A percentile compares a stretch with the other conserved stretches of the same genome.
These are phyloP conservation scores for Agrocybe pediades DNA, from an alignment of 768 basidiomycete species.

Conservation along the genomic window DNA sequence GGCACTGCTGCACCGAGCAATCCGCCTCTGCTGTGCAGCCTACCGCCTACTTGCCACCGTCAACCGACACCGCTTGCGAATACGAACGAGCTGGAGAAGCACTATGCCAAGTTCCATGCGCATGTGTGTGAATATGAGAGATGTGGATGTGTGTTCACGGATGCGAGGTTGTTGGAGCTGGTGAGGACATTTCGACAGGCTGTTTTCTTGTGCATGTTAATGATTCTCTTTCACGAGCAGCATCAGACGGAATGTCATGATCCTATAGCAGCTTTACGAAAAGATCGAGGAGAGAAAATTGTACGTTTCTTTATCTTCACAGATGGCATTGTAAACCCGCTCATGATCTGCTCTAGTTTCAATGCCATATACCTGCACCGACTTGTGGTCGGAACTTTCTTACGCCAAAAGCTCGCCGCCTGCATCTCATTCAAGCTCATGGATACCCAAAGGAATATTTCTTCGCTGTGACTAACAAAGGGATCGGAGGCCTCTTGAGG, in stretches of 20 bases:
- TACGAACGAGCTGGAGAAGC: constrained; percentile 73
- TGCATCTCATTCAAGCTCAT: constrained; percentile 83
- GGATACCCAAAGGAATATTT: constrained; percentile 89
- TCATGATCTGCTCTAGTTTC: constrained; percentile 51
- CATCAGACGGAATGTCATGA: constrained; percentile 90
- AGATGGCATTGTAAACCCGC: constrained; percentile 2
- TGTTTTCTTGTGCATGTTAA: too few relatives aligned
- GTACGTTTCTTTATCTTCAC: constrained; percentile 42
- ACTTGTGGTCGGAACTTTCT: constrained; percentile 61
- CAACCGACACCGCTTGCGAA: constrained; percentile 63
- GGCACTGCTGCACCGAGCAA: constrained; percentile 14
- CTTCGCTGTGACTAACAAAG: constrained; percentile 90
- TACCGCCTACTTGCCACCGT: constrained; percentile 83
- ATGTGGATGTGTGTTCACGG: constrained; percentile 86
- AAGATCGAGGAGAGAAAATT: constrained; percentile 84
- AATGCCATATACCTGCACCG: constrained; percentile 64
- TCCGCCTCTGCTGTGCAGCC: constrained; percentile 62
- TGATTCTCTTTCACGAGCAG: constrained; percentile 37
- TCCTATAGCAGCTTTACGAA: constrained; percentile 73
- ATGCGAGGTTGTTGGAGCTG: constrained; percentile 73
- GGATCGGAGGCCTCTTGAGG: constrained; percentile 77
- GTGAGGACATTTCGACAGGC: constrained; percentile 46
- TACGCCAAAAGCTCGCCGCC: constrained; percentile 73
- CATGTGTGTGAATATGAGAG: constrained; percentile 73
- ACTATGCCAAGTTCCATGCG: constrained; percentile 83